phyloP scores from a whole-genome alignment of 2,329 filamentous ascomycete species.

The Talaromyces albobiverticillius region DNA sequence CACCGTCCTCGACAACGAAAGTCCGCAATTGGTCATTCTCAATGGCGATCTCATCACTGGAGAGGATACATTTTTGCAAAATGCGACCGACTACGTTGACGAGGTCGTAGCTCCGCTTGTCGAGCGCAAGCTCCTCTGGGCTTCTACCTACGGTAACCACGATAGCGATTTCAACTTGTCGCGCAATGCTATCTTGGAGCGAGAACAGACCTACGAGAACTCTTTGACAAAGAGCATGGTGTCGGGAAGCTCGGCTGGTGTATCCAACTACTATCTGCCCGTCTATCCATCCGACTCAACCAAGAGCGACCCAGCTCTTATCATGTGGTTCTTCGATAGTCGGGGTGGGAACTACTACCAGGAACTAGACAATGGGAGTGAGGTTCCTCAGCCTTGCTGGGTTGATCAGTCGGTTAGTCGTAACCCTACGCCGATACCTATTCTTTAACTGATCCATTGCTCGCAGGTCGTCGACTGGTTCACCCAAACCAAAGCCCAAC shows the following conservation, averaged over 20 bases:
- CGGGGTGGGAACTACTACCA: conserved; percentile 56
- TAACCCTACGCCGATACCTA: no score
- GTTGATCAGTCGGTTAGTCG: conserved; percentile 37
- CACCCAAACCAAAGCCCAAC: conserved; percentile 25
- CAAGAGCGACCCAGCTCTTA: conserved; percentile 34
- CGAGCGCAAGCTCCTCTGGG: conserved; percentile 57
- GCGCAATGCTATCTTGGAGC: conserved; percentile 38
- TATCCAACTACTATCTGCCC: conserved; percentile 56
- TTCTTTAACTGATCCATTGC: neutral
- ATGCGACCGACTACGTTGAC: conserved; percentile 58
- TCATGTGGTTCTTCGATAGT: conserved; percentile 72
- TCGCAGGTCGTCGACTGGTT: conserved; percentile 44
- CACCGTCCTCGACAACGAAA: conserved; percentile 56
- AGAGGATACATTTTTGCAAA: conserved; percentile 57
- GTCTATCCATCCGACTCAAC: conserved; percentile 47
- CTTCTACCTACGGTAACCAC: conserved; percentile 70
- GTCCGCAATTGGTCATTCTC: conserved; percentile 60
- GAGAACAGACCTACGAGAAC: conserved; percentile 37
- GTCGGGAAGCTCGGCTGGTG: conserved; percentile 33
- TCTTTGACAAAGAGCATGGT: conserved; percentile 46
- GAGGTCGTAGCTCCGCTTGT: conserved; percentile 58
- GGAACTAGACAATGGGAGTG: conserved; percentile 23
- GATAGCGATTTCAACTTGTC: conserved; percentile 61
- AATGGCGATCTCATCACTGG: conserved; percentile 72
- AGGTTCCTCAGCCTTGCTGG: conserved; percentile 30